Evolutionary conservation across 257 asterid species (phyloP), one percentile per base, ranked within the genome.

Genomic region (Primulina huaijiensis): DNA sequence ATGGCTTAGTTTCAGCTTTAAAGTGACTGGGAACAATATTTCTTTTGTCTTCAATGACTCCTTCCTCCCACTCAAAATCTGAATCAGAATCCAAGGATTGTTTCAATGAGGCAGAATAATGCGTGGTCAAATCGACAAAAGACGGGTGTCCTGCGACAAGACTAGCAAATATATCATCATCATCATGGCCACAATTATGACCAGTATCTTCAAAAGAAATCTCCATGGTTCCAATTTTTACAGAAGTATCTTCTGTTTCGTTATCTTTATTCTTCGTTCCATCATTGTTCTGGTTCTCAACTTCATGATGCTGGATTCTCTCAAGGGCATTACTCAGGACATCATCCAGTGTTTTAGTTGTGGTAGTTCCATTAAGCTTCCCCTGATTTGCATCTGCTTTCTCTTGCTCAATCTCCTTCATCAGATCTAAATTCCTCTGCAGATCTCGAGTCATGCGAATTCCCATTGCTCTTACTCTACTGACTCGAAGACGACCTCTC

Each of bases 381-480:
- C 70, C 70, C 71, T 69, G 56, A 30, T 62, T 64, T 34, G 62
- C 64, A 35, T 52, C 82, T 33, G 67, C 76, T 31, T 75, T 81
- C 73, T 81, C 95, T 74, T 79, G 75, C 74, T 91, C 96, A 69
- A 81, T 81, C 83, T 88, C 96, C 83, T 85, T 94, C 89, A 91
- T 94, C 80, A 94, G 76, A 81, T 91, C 97, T 72, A 94, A 81
- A 80, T 94, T 94, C 83, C 97, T 89, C 70, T 94, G 97, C 61
- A 94, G 68, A 83, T 91, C 99, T 21, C 97, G 91, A 62, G 99
- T 91, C 99, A 94, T 94, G 38, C 91, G 92, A 67, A 94, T 85
- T 74, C 99, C 99, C 79, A 91, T 82, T 65, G 97, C 99, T 78
- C 96, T 91, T 59, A 84, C 78, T 78, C 88, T 86, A 79, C 97